Percentiles rank a stretch among this genome's conserved stretches.
Conservation (phyloP, 345 rosid species). For the Psidium guajava region DNA sequence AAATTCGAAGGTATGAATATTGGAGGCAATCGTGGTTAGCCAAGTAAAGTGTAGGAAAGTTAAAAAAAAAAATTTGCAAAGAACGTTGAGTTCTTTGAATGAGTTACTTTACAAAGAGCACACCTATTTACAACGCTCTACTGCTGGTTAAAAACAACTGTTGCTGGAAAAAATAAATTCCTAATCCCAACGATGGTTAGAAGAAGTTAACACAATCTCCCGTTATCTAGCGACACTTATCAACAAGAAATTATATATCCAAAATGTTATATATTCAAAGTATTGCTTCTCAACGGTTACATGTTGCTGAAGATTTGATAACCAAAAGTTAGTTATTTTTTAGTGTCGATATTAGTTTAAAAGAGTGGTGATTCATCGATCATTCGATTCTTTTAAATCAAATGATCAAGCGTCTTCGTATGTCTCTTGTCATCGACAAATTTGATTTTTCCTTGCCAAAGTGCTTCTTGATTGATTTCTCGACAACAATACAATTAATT, state of each 20-base stretch:
- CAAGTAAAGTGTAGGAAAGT: background rate
- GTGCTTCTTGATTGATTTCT: background rate
- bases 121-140: background rate
- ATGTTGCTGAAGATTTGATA: background rate
- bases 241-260: background rate
- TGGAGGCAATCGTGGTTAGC: background rate
- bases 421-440: accelerated
- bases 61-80: background rate
- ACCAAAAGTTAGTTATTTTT: background rate
- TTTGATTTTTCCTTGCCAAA: background rate
- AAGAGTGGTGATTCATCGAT: background rate
- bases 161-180: background rate
- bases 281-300: accelerated
- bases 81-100: background rate
- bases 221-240: background rate
- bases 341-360: accelerated
- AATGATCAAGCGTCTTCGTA: background rate
- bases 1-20: background rate
- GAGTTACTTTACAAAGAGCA: background rate
- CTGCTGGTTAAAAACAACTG: background rate
- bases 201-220: accelerated
- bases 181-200: background rate
- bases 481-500: background rate
- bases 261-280: background rate
- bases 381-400: background rate